Conservation (phyloP, 2,329 filamentous ascomycete species). For the Trichoderma atrobrunneum region DNA sequence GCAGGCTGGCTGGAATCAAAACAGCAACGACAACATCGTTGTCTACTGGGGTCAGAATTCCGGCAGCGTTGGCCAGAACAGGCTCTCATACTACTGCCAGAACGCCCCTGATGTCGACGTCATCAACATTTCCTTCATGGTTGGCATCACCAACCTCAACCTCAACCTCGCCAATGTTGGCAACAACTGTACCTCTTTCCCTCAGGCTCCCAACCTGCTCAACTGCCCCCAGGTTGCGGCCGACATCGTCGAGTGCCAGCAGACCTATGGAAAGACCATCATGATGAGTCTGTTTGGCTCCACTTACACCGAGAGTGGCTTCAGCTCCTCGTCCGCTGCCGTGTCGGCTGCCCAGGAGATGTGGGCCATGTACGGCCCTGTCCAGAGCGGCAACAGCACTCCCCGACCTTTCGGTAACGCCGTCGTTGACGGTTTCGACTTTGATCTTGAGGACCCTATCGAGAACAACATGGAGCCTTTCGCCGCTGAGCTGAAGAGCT, state of each 20-base stretch:
- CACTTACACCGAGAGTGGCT: slow-evolving; percentile 67
- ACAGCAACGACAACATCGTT: slow-evolving; percentile 52
- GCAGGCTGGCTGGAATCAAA: slow-evolving; percentile 44
- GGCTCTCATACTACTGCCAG: slow-evolving; percentile 57
- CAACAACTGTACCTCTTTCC: slow-evolving; percentile 57
- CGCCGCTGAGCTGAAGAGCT: slow-evolving; percentile 52
- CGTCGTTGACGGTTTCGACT: slow-evolving; percentile 71
- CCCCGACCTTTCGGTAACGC: slow-evolving; percentile 66
- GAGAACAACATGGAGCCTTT: slow-evolving; percentile 58
- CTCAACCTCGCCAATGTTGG: slow-evolving; percentile 65
- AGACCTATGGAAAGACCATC: slow-evolving; percentile 61
- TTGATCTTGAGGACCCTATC: slow-evolving; percentile 65
- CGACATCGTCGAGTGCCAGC: slow-evolving; percentile 60
- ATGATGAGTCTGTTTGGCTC: slow-evolving; percentile 64
- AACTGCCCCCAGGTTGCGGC: slow-evolving; percentile 61
- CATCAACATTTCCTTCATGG: slow-evolving; percentile 56
- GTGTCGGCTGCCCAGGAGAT: slow-evolving; percentile 57
- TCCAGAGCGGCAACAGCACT: slow-evolving; percentile 38
- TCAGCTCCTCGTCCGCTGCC: slow-evolving; percentile 51
- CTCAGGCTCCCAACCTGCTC: slow-evolving; percentile 42
- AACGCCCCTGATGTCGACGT: slow-evolving; percentile 24
- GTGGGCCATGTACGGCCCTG: slow-evolving; percentile 69
- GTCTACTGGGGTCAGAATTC: slow-evolving; percentile 73
- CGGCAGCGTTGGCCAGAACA: slow-evolving; percentile 49
- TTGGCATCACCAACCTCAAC: slow-evolving; percentile 51